Evolutionary conservation across 2,329 filamentous ascomycete genomes (phyloP), one percentile per base, ranked within the genome.

Genomic region (Akanthomyces lecanii): DNA sequence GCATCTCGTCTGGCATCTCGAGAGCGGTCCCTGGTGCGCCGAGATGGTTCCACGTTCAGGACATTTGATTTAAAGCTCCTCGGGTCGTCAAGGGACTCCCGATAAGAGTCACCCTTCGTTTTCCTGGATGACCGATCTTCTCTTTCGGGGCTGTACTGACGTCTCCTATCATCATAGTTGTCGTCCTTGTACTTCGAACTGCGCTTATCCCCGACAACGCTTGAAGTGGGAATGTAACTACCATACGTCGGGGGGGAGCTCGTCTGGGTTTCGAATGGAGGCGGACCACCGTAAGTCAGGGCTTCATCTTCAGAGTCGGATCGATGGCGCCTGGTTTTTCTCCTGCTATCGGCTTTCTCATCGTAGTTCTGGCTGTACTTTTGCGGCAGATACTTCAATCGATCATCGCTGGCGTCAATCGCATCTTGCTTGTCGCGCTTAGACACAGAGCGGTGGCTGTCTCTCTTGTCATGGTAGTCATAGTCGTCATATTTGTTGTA

Each of bases 211-310:
- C 55, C 63, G 11, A 5, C 28, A 6, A 38, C 8, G 18, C 55
- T 60, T 14, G 70, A 67, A 12, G 52, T 64, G 5, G 71, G 65
- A 6, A 71, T 65, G 60, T 72, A 71, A 59, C 66, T 71, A 16
- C 70, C 72, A 33, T 72, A 75, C 5, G 72, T 71, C 4, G 65
- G 66, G 62, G 61, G 33, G 33, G 64, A 12, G 62, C 66, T 38
- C 63, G 44, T 21, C 38, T 50, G 64, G 33, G 30, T 48, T 14
- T 45, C n/a, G 21, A 38, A 40, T 63, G 65, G 30, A 67, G 65
- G 28, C 65, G 58, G 65, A 69, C 73, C 71, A 36, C 83, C 83
- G 65, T 85, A 85, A 4, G 81, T 81, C 11, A 85, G 72, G 63
- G 82, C 78, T 4, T 82, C 79, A 36, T 81, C 78, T 63, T 71